Conservation (phyloP, 148 eudicot species). For the Vaccinium myrtillus region DNA sequence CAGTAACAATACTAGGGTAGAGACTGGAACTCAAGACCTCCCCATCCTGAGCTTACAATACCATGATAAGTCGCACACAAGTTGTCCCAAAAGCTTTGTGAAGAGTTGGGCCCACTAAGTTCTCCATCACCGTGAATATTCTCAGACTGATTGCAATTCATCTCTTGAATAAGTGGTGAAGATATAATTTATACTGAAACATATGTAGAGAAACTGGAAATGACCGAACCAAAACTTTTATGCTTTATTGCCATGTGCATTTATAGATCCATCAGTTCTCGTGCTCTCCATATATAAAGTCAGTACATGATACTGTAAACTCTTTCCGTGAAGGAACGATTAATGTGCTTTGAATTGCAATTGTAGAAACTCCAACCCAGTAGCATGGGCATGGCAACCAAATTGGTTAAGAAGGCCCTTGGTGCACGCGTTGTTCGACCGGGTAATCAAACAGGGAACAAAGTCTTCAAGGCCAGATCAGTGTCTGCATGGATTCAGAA, state of each 20-base stretch:
- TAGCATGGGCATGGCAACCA: conserved; percentile 39
- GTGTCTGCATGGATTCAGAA: conserved; percentile 36
- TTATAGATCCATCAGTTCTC: background rate
- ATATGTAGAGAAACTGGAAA: background rate
- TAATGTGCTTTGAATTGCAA: conserved; percentile 16
- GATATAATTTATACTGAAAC: background rate
- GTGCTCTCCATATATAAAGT: background rate
- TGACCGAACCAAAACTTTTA: background rate
- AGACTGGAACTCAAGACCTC: background rate
- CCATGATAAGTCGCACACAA: too few relatives aligned
- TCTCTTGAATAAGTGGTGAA: background rate
- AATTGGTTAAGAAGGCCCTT: conserved; percentile 34
- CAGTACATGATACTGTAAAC: background rate
- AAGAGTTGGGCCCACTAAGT: too few relatives aligned
- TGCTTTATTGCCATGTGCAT: background rate
- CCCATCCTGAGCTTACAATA: background rate
- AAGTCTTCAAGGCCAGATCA: conserved; percentile 28
- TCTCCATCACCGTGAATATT: background rate
- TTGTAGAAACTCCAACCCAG: conserved; percentile 51
- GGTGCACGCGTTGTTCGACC: conserved; percentile 23
- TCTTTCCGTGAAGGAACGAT: background rate
- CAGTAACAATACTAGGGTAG: background rate
- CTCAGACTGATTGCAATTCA: background rate
- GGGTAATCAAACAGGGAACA: conserved; percentile 29
- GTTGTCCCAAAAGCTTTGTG: too few relatives aligned